These are phyloP conservation scores for Candida oleophila DNA, from an alignment of 805 yeast genomes.

Conservation along the genomic window DNA sequence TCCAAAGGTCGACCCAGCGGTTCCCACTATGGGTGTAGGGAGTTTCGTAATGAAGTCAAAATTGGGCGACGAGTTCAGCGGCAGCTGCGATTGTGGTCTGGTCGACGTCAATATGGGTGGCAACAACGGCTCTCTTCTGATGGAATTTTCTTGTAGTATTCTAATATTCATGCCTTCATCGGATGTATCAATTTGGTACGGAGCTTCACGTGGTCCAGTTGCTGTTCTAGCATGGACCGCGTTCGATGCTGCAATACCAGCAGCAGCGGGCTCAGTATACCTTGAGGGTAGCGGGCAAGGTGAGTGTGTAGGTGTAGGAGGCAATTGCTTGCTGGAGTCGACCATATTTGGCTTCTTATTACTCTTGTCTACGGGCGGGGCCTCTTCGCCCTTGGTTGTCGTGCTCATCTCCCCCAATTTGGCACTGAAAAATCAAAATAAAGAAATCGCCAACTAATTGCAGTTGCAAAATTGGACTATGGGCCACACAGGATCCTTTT, in stretches of 20 bases:
- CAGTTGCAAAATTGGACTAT: no score
- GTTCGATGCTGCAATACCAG: background rate
- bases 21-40: slow-evolving; percentile 5
- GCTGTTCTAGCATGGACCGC: no score
- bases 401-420: background rate
- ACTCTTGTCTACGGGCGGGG: background rate
- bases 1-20: background rate
- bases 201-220: background rate
- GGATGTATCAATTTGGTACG: background rate
- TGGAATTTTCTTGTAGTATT: background rate
- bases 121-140: slow-evolving; percentile 1
- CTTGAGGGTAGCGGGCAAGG: background rate
- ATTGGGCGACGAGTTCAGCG: slow-evolving; percentile 1
- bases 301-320: background rate
- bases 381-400: background rate
- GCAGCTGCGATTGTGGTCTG: background rate
- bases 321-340: background rate
- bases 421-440: no score
- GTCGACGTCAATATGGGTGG: slow-evolving; percentile 2
- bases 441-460: no score
- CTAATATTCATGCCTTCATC: background rate
- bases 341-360: background rate
- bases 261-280: background rate
- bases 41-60: slow-evolving; percentile 4
- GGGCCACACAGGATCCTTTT: no score